These are phyloP conservation scores for Mycoemilia scoparia DNA, from an alignment of 192 early-diverging fungal species.

Conservation along the genomic window DNA sequence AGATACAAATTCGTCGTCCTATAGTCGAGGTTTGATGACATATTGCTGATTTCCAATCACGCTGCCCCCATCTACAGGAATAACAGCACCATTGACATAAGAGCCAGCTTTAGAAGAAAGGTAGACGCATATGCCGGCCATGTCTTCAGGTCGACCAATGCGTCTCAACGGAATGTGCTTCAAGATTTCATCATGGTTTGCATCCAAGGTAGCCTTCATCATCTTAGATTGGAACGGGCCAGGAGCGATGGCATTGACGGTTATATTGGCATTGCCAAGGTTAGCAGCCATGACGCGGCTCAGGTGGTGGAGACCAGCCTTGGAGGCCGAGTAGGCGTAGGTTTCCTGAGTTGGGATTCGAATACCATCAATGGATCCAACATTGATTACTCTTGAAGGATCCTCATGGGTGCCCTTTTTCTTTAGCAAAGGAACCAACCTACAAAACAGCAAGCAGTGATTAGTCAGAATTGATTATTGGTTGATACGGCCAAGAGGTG, in stretches of 20 bases:
- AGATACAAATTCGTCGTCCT: too few relatives aligned
- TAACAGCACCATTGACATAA: constrained; percentile 66
- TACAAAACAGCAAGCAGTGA: too few relatives aligned
- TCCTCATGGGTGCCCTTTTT: constrained; percentile 29
- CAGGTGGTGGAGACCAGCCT: constrained; percentile 63
- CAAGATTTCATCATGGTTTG: constrained; percentile 32
- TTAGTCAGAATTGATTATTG: constrained; percentile 2
- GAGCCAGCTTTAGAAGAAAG: constrained; percentile 52
- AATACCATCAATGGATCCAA: constrained; percentile 57
- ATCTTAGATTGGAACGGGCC: constrained; percentile 60
- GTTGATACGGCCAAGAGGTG: background rate
- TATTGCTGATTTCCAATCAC: constrained; percentile 12
- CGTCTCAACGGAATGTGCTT: constrained; percentile 43
- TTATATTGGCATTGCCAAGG: constrained; percentile 35
- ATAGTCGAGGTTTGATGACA: too few relatives aligned
- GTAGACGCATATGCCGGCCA: constrained; percentile 72
- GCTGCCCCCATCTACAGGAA: constrained; percentile 68
- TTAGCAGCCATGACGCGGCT: constrained; percentile 44
- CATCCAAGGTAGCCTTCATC: constrained; percentile 46
- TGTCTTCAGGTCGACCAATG: constrained; percentile 67
- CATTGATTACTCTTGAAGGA: constrained; percentile 78
- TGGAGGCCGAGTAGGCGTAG: constrained; percentile 60
- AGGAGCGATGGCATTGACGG: constrained; percentile 51
- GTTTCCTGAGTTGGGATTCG: constrained; percentile 30
- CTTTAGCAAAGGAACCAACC: constrained; percentile 49